Base-by-base conservation (phyloP, 208 protist genomes). In the Acanthamoeba lenticulata region DNA sequence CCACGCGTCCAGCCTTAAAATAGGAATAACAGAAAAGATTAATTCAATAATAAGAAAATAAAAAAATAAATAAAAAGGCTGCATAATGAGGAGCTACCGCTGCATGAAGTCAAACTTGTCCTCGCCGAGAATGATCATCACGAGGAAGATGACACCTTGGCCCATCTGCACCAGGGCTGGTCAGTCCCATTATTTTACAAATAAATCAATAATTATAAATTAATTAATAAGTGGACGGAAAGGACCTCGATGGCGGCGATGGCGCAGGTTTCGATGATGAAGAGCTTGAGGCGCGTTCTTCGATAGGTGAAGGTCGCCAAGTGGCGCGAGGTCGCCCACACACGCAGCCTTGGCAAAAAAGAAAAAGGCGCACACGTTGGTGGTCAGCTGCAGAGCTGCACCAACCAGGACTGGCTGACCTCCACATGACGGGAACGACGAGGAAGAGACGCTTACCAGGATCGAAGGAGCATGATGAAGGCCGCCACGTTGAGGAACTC, bases 401-500 rank as follows among this genome's bases (percentile, higher is more conserved):
- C n/a, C n/a, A n/a, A n/a, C n/a, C n/a, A n/a, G n/a, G n/a, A n/a
- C n/a, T n/a, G n/a, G n/a, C n/a, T n/a, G 32, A 74, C 65, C 5
- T 17, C 5, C 65, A 40, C 40, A 85, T n/a, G 40, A 88, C 42
- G 6, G 6, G 42, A 88, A 0, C 24, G 24, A 32, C 17, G 77
- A 49, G 11, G 40, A 19, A 42, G 47, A 44, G 19, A 7, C 17
- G 13, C 29, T 4, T 42, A 88, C 77, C 77, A 88, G 17, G 47
- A 57, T 4, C 77, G 77, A 21, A 88, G 77, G 42, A 88, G 77
- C 44, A 88, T 88, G 77, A 88, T 29, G 13, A 88, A 88, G 47
- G 77, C 77, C 27, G 77, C 77, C 5, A 88, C 9, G 38, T 88
- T 88, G 40, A 88, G 77, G 77, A 88, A 88, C 77, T 88, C 77